Conservation (phyloP, 805 yeast species). For the Schwanniomyces yamadae region DNA sequence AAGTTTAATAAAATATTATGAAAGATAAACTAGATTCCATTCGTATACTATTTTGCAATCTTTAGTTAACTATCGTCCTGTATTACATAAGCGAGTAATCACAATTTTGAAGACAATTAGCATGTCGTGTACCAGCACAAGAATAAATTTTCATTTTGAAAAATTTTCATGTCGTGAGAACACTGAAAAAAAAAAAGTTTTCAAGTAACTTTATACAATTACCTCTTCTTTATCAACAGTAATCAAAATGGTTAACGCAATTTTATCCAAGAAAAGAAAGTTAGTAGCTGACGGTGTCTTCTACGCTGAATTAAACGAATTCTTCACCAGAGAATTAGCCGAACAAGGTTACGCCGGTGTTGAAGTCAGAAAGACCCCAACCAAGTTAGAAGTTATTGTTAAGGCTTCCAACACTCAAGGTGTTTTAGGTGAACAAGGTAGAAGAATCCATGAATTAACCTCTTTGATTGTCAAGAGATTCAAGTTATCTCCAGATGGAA, state of each 20-base stretch:
- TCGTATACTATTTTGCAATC: too few species aligned
- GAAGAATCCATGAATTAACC: constrained; percentile 98
- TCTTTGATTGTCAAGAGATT: constrained; percentile 98
- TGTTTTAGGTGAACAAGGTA: constrained; percentile 99
- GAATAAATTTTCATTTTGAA: not conserved
- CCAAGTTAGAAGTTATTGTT: constrained; percentile 97
- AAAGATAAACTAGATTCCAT: too few species aligned
- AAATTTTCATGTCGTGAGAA: constrained; percentile 1
- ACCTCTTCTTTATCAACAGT: not conserved
- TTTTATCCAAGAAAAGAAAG: constrained; percentile 95
- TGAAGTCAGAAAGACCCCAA: constrained; percentile 97
- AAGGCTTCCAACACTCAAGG: constrained; percentile 99
- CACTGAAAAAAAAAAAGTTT: not conserved
- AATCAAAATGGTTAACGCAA: constrained; percentile 38
- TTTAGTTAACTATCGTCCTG: too few species aligned
- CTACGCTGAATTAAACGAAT: constrained; percentile 99
- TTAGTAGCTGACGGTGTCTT: constrained; percentile 99
- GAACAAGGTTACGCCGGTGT: constrained; percentile 99
- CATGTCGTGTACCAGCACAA: not conserved
- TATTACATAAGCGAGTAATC: not conserved
- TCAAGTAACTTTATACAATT: not conserved
- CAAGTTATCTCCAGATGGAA: constrained; percentile 90
- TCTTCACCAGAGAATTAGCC: constrained; percentile 99
- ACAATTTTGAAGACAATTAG: not conserved
- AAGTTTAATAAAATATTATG: too few species aligned